Conservation (phyloP, 1,139 yeast genomes). For the Meyerozyma elateridarum region DNA sequence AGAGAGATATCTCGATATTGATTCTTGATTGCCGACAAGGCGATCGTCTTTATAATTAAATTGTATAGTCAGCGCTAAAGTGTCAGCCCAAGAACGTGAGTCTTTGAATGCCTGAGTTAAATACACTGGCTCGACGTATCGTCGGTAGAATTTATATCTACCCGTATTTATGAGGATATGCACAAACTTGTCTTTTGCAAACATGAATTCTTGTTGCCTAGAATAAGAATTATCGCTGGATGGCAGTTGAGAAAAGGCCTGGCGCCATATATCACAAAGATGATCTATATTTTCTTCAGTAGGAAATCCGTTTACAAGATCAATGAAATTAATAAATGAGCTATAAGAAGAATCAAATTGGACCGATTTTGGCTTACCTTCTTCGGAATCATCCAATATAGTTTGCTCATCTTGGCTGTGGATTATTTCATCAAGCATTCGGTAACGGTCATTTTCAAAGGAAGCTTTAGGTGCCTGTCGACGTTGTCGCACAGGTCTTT, state of each 20-base stretch:
- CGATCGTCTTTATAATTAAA: conserved; percentile 13
- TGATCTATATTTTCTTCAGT: conserved; percentile 12
- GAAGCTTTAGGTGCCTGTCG: too few relatives aligned
- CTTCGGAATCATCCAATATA: too few relatives aligned
- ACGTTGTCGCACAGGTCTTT: too few relatives aligned
- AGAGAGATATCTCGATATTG: conserved; percentile 14
- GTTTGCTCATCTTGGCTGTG: too few relatives aligned
- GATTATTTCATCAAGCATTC: too few relatives aligned
- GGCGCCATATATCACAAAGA: conserved; percentile 21
- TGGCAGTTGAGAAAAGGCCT: conserved; percentile 8
- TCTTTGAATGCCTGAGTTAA: neutral
- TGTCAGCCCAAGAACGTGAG: conserved; percentile 21
- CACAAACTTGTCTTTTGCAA: conserved; percentile 16
- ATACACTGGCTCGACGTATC: conserved; percentile 15
- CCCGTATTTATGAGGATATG: conserved; percentile 20
- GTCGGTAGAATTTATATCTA: conserved; percentile 17
- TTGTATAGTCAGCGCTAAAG: conserved; percentile 18
- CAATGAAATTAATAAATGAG: conserved; percentile 15
- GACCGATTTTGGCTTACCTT: too few relatives aligned
- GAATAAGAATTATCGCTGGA: conserved; percentile 6
- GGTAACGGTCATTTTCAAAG: too few relatives aligned
- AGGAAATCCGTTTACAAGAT: conserved; percentile 17
- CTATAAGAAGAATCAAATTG: too few relatives aligned
- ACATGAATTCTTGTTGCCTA: conserved; percentile 17
- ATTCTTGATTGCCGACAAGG: conserved; percentile 12